Percentiles rank a stretch among this genome's conserved stretches.
Conservation (phyloP, 495 filamentous ascomycete species). For the Penicillium arizonense region DNA sequence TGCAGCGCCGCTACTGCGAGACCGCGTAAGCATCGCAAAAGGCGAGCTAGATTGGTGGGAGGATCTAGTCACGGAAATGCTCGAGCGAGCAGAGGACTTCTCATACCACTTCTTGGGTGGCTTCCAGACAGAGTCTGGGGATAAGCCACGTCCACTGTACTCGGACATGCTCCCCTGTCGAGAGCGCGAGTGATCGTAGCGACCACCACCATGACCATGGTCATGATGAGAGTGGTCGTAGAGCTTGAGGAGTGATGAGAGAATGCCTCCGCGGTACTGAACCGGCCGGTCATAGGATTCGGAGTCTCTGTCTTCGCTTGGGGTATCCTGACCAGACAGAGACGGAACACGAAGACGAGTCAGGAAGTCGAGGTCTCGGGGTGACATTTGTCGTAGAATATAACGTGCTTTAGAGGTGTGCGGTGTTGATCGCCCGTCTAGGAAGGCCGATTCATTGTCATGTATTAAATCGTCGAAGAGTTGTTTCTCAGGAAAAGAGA, state of each 20-base stretch:
- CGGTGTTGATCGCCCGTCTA: constrained; percentile 30
- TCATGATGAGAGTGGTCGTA: constrained; percentile 46
- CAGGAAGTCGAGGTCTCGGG: constrained; percentile 33
- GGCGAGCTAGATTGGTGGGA: constrained; percentile 44
- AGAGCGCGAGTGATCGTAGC: constrained; percentile 34
- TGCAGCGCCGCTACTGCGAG: constrained; percentile 39
- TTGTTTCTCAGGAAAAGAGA: constrained; percentile 37
- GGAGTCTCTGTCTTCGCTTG: constrained; percentile 56
- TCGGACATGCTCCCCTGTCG: constrained; percentile 34
- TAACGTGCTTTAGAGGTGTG: constrained; percentile 33
- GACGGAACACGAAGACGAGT: constrained; percentile 38
- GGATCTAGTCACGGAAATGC: constrained; percentile 44
- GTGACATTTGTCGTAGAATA: constrained; percentile 41
- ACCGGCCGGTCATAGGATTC: constrained; percentile 67
- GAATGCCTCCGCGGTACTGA: constrained; percentile 72
- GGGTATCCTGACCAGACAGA: constrained; percentile 59
- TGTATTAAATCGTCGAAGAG: constrained; percentile 27
- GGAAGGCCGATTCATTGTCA: constrained; percentile 33
- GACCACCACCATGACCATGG: constrained; percentile 17
- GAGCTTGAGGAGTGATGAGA: constrained; percentile 76
- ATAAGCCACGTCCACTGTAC: constrained; percentile 29
- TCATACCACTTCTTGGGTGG: constrained; percentile 64
- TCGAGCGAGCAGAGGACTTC: constrained; percentile 50
- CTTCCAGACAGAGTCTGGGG: constrained; percentile 38
- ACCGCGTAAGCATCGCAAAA: constrained; percentile 44